phyloP scores from a whole-genome alignment of 2,329 filamentous ascomycete genomes.

The Nemania bipapillata region DNA sequence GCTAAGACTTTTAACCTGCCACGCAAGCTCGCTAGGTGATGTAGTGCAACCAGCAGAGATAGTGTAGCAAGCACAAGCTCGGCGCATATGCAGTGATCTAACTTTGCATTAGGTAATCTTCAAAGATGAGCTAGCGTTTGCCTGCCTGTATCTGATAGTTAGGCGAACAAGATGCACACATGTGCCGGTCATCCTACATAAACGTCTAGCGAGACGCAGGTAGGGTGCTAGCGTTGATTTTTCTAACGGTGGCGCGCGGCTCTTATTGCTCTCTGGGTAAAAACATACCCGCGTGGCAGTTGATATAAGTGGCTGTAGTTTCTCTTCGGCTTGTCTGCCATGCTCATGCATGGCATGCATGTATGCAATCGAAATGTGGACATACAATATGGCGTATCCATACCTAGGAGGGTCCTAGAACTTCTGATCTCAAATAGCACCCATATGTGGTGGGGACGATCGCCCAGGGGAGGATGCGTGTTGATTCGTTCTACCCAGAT shows the following conservation, averaged over 20 bases:
- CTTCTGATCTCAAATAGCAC: slow-evolving; percentile 16
- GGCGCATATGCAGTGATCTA: not conserved
- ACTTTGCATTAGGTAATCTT: not conserved
- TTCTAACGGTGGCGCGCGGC: not conserved
- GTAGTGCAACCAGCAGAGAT: not conserved
- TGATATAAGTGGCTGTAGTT: not conserved
- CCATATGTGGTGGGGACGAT: slow-evolving; percentile 10
- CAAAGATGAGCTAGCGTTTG: not conserved
- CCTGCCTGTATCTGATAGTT: not conserved
- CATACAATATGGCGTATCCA: not conserved
- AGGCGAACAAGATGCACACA: not conserved
- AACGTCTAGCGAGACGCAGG: slow-evolving; percentile 1
- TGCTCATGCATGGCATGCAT: slow-evolving; percentile 1
- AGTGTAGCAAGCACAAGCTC: not conserved
- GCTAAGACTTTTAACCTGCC: not conserved
- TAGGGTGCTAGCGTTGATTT: not conserved
- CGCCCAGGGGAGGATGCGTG: not conserved
- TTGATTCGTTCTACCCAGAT: not conserved
- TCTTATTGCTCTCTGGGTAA: not conserved
- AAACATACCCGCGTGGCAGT: not conserved
- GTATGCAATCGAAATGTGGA: too few species aligned
- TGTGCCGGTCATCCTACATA: not conserved
- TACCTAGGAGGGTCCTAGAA: not conserved
- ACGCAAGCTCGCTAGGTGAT: slow-evolving; percentile 1
- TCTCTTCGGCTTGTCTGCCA: not conserved